phyloP scores from a whole-genome alignment of 2,329 filamentous ascomycete species.

The Cryphonectria naterciae region DNA sequence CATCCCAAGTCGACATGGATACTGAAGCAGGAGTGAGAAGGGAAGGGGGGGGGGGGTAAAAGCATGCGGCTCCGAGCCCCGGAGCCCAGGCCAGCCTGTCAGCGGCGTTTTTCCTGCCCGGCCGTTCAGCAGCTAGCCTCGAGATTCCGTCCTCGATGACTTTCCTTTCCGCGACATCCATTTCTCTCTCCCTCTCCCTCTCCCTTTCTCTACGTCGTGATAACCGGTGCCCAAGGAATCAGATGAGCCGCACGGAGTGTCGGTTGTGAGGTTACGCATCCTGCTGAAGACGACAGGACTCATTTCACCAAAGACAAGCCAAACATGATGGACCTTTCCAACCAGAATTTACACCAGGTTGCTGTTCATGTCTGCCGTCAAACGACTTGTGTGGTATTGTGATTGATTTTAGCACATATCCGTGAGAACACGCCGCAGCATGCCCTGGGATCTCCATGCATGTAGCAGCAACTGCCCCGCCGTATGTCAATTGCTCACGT shows the following conservation, averaged over 20 bases:
- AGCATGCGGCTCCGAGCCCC: neutral
- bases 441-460: neutral
- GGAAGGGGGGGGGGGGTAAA: neutral
- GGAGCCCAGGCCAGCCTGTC: neutral
- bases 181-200: neutral
- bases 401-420: conserved; percentile 16
- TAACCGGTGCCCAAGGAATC: neutral
- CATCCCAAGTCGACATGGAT: neutral
- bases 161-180: neutral
- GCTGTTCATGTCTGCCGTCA: neutral
- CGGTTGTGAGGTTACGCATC: neutral
- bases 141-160: neutral
- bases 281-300: neutral
- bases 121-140: neutral
- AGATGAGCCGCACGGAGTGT: neutral
- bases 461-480: conserved; percentile 2
- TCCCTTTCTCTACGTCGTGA: neutral
- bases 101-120: neutral
- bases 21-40: neutral
- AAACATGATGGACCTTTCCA: neutral
- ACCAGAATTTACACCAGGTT: neutral
- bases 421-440: conserved; percentile 7
- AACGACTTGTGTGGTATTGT: conserved; percentile 10
- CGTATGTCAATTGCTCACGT: conserved; percentile 16
- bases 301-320: neutral